These are phyloP conservation scores for Spathaspora sp. DNA, from an alignment of 1,139 yeast species.

Conservation along the genomic window DNA sequence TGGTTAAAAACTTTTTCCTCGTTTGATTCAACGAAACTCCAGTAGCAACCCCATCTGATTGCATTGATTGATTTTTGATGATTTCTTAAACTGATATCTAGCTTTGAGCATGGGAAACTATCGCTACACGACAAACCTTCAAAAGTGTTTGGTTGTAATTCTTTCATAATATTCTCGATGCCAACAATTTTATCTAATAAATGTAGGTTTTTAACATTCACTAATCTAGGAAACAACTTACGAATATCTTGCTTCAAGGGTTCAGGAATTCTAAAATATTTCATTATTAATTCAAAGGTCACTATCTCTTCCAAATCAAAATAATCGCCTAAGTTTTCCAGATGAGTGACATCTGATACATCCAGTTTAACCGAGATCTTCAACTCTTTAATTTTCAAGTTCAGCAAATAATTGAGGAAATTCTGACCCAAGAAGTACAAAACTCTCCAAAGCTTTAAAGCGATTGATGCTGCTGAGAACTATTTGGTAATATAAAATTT, in stretches of 20 bases:
- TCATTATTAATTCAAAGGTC: not conserved
- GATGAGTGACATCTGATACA: not conserved
- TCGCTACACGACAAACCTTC: not conserved
- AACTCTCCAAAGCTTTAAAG: not conserved
- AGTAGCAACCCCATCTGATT: not conserved
- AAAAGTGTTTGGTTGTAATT: not conserved
- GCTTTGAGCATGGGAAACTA: not conserved
- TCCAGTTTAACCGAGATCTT: not conserved
- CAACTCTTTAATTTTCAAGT: not conserved
- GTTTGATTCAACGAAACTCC: not conserved
- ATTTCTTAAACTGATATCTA: not conserved
- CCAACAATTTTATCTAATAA: not conserved
- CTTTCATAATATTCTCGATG: not conserved
- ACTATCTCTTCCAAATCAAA: not conserved
- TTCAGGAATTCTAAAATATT: not conserved
- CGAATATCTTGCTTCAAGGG: not conserved
- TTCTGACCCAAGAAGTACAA: not conserved
- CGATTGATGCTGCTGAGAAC: not conserved
- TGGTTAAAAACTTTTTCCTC: not conserved
- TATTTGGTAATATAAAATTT: not conserved
- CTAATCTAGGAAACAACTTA: not conserved
- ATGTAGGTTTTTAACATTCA: not conserved
- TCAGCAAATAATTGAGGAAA: not conserved
- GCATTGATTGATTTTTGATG: not conserved
- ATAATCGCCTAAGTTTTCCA: not conserved